Base-by-base conservation (phyloP, 23 red algal species). In the Agarophyton chilense region DNA sequence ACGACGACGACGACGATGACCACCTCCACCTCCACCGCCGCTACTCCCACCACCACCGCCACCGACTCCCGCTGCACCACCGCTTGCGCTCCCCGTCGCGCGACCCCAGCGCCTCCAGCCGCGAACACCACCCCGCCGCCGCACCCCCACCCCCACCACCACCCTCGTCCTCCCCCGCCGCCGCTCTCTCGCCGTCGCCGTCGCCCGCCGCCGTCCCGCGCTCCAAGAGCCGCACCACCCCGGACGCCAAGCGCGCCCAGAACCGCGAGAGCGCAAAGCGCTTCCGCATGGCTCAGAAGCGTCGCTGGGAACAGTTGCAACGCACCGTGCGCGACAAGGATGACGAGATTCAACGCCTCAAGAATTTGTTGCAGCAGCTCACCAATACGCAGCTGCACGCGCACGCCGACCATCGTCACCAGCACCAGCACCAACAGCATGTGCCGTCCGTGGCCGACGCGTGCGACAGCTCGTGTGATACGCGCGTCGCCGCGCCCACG, bases 211-310 rank as follows among this genome's bases (percentile, higher is more conserved):
- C 49, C 19, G 13, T 67, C 29, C 45, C 70, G 72, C 50, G 56
- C 70, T 33, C 49, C 4, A 52, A 57, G 67, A 57, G 53, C 76
- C 31, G 75, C 57, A 91, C 88, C 42, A 91, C 88, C 1, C 88
- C 88, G 25, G 88, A 91, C 45, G 88, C 88, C 8, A 94, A 94
- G 56, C 80, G 91, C 21, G 91, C 80, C 24, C 91, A 94, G 62
- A 94, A 94, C 70, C 18, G 91, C 29, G 91, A 94, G 81, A 80
- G 72, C 56, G 91, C 91, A 0, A 85, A 86, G 60, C 80, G 91
- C 31, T 94, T 94, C 81, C 91, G 91, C 34, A 81, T 86, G 44
- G 82, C 81, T 26, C 91, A 94, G 74, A 94, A 94, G 91, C 40
- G 77, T 10, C 52, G 91, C 21, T 94, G 91, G 91, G 46, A 53